Evolutionary conservation across 2,329 filamentous ascomycete genomes (phyloP), one percentile per base, ranked within the genome.

Genomic region (Microsporum canis): DNA sequence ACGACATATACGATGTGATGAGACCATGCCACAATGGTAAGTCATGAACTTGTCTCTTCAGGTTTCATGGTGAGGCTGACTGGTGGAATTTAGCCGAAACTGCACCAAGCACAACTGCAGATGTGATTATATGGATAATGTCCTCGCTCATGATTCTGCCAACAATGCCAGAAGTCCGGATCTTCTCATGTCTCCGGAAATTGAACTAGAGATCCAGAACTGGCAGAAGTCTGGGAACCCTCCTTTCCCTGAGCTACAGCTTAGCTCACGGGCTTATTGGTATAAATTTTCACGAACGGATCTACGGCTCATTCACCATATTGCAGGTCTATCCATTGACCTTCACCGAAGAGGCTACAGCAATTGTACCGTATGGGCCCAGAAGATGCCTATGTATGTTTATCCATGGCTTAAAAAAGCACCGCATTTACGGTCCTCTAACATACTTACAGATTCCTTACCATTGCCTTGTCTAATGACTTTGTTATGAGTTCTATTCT

Each of bases 31-130:
- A 58, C 94, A 99, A 83, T 99, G 92, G 91, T 95, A 80, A 69
- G 82, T 51, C 49, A 47, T 41, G 1, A 6, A 17, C 29, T 23
- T 2, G 27, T 29, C 5, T 14, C 23, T 12, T 12, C 3, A 6
- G 23, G 14, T 8, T 29, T 49, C 10, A 2, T 31, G 10, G 4
- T 49, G 47, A 33, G n/a, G 38, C 63, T 68, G 58, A 69, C 49
- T 8, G 49, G n/a, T 45, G n/a, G 2, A 41, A 31, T 63, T 17
- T 70, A 95, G 91, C 79, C 90, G 90, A 71, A 99, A 99, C 77
- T 99, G 94, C 77, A 96, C 92, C 64, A 99, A 97, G 78, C 94
- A 99, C 78, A 96, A 96, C 78, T 94, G 95, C 69, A 88, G 91
- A 70, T 99, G 94, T 77, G 94, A 96, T 69, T 99, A 97, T 79